Evolutionary conservation across 2,329 filamentous ascomycete species (phyloP), one percentile per base, ranked within the genome.

Genomic region (Talaromyces sp.): DNA sequence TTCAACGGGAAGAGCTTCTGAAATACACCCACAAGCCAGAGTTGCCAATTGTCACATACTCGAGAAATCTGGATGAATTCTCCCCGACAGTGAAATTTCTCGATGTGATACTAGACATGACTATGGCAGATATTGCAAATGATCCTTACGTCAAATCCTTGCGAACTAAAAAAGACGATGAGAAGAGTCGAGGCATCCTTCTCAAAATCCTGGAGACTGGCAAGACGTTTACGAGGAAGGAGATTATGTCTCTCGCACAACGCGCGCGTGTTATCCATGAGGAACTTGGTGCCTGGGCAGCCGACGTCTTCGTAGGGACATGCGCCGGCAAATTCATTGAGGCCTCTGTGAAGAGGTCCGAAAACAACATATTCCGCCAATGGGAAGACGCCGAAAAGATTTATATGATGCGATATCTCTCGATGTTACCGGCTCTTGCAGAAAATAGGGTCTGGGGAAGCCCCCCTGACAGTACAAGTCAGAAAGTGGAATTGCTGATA

Each of bases 1-100:
- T 83, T 1, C 85, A 93, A 70, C 83, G 89, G 1, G 82, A 84
- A 12, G 90, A 95, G 66, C 82, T 96, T 2, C 72, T 90, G n/a
- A 78, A 79, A 18, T 82, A 86, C 67, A 86, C 89, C 2, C 87
- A 91, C 67, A 84, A 80, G n/a, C 92, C 92, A 1, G 71, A 79
- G 9, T 75, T 92, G 37, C 60, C 73, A 8, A 75, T 69, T 33
- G 66, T 83, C 9, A 65, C 69, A 3, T 78, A 72, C 65, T 61
- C 62, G 6, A 48, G 57, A 40, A 52, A 64, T 35, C 11, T 61
- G 46, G 37, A 33, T 23, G 44, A 57, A 6, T 2, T 39, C 23
- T 69, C 70, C 2, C 18, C 48, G 39, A 65, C 76, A 2, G 80
- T 88, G 69, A 31, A 66, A 2, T 79, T 75, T 5, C 72, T 91